Evolutionary conservation across 805 yeast species (phyloP).

Genomic region (Jamesozyma gamospora): DNA sequence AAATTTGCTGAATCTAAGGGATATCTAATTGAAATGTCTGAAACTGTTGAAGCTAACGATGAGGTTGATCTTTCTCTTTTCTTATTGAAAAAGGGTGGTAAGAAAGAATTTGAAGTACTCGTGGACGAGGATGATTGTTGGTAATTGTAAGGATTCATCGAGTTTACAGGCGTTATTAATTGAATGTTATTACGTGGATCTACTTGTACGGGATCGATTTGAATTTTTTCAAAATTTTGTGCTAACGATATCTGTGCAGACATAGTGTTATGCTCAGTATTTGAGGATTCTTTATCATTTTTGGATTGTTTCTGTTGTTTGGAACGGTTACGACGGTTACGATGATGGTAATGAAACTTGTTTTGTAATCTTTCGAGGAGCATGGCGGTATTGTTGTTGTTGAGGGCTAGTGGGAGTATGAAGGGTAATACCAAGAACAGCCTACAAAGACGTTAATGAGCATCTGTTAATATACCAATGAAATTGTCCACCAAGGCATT

Average conservation of each 20-base stretch:
- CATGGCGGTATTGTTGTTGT: not conserved
- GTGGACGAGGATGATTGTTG: not conserved
- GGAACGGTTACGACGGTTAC: not conserved
- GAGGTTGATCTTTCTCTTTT: conserved; percentile 1
- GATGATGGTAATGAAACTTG: not conserved
- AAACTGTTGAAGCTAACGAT: conserved; percentile 6
- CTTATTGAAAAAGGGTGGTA: conserved; percentile 1
- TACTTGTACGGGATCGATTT: not conserved
- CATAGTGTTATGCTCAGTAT: too few species aligned
- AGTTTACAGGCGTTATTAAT: not conserved
- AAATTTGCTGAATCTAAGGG: too few species aligned
- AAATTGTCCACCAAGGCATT: too few species aligned
- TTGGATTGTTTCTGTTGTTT: not conserved
- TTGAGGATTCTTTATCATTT: too few species aligned
- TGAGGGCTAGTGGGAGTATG: too few species aligned
- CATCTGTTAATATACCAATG: too few species aligned
- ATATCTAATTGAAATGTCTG: conserved; percentile 8
- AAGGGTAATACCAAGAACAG: too few species aligned
- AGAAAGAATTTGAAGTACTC: too few species aligned
- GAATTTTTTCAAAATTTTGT: not conserved
- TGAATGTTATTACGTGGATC: not conserved
- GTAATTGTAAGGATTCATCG: not conserved
- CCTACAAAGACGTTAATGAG: too few species aligned
- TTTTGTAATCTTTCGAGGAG: not conserved
- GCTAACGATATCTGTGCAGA: too few species aligned